phyloP scores from a whole-genome alignment of 352 stramenopile species.

The Blastocystis sp. region DNA sequence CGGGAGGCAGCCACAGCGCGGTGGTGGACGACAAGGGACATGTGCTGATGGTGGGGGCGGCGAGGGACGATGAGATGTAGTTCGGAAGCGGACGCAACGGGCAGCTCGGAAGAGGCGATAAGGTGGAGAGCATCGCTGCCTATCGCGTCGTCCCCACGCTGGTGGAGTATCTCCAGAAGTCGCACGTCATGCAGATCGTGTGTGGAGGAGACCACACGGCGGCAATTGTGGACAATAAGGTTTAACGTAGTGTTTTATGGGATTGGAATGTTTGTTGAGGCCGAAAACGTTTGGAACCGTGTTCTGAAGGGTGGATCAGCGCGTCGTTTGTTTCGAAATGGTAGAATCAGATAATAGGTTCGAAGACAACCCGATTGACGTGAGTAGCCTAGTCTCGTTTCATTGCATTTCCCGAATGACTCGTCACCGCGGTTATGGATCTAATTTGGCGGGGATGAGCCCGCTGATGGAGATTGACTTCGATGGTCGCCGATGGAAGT shows the following conservation, averaged over 20 bases:
- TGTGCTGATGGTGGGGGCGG: background rate
- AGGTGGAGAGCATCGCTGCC: constrained; percentile 49
- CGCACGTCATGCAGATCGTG: constrained; percentile 58
- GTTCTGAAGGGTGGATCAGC: no score
- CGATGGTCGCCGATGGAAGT: no score
- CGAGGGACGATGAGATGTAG: background rate
- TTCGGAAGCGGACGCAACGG: constrained; percentile 29
- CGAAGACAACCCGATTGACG: no score
- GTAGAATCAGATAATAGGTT: no score
- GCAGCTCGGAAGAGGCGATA: constrained; percentile 40
- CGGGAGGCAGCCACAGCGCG: constrained; percentile 6
- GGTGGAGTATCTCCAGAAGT: constrained; percentile 49
- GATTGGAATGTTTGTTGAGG: no score
- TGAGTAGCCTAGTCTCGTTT: no score
- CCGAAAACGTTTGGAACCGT: no score
- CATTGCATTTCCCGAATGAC: no score
- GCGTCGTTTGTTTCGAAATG: no score
- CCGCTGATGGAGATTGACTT: no score
- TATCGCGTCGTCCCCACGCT: constrained; percentile 23
- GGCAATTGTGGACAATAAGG: constrained; percentile 57
- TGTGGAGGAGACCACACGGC: constrained; percentile 60
- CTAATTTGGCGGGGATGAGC: no score
- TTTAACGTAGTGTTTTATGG: background rate
- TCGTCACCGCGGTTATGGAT: no score
- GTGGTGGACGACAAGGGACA: constrained; percentile 22